These are phyloP conservation scores for Mycena metata DNA, from an alignment of 768 basidiomycete genomes.

Conservation along the genomic window DNA sequence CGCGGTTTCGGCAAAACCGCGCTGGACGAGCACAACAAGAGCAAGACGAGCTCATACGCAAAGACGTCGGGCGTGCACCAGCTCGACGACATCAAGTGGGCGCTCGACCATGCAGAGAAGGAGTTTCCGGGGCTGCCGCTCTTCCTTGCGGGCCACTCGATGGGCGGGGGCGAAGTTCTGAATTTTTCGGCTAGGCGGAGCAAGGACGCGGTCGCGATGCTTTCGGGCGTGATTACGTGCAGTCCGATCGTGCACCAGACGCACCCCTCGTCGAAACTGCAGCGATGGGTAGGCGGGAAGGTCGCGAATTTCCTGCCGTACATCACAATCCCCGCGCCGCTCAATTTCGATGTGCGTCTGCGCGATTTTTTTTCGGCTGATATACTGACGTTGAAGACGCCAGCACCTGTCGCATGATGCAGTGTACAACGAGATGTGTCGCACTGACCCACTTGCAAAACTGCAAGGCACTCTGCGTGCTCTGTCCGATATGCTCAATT, in stretches of 20 bases:
- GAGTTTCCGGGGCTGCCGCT: slow-evolving; percentile 65
- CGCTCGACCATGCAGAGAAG: slow-evolving; percentile 64
- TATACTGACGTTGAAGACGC: background rate
- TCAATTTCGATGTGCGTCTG: slow-evolving; percentile 63
- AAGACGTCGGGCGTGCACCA: slow-evolving; percentile 76
- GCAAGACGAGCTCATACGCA: slow-evolving; percentile 69
- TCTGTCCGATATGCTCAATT: slow-evolving; percentile 71
- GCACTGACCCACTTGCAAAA: slow-evolving; percentile 72
- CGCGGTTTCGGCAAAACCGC: slow-evolving; percentile 86
- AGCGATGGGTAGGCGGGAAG: slow-evolving; percentile 67
- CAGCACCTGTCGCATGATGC: slow-evolving; percentile 74
- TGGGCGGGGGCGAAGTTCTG: slow-evolving; percentile 80
- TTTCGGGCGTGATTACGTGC: slow-evolving; percentile 76
- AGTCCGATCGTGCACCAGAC: slow-evolving; percentile 78
- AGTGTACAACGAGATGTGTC: slow-evolving; percentile 62
- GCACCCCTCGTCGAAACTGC: slow-evolving; percentile 65
- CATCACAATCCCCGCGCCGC: slow-evolving; percentile 64
- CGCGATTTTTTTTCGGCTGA: background rate
- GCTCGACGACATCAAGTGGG: slow-evolving; percentile 79
- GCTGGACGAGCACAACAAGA: slow-evolving; percentile 67
- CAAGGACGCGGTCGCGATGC: slow-evolving; percentile 43
- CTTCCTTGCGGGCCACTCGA: slow-evolving; percentile 85
- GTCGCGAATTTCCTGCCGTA: slow-evolving; percentile 64
- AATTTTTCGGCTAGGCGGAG: slow-evolving; percentile 65
- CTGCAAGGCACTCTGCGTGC: slow-evolving; percentile 69